These are phyloP conservation scores for Paulownia fortunei DNA, from an alignment of 257 asterid genomes.

Conservation along the genomic window DNA sequence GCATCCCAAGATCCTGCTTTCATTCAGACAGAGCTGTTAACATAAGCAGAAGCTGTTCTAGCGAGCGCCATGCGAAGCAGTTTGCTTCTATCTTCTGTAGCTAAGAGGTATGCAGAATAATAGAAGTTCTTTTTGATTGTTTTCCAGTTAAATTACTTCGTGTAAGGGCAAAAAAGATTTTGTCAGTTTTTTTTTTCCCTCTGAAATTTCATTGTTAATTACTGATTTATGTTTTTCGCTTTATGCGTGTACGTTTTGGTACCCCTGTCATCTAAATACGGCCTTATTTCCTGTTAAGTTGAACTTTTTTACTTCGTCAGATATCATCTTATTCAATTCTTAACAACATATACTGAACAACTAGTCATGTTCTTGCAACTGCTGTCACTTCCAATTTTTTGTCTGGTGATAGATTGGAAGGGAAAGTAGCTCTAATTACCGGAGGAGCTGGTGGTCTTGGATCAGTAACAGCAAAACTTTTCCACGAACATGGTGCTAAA, in stretches of 20 bases:
- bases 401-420: conserved; percentile 36
- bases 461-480: conserved; percentile 31
- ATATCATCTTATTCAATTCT: not conserved
- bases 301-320: not conserved
- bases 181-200: not conserved
- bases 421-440: conserved; percentile 49
- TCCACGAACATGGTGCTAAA: conserved; percentile 41
- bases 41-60: not conserved
- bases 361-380: not conserved
- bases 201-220: not conserved
- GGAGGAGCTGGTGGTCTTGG: conserved; percentile 49
- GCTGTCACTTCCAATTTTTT: not conserved
- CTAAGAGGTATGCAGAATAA: not conserved
- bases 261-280: not conserved
- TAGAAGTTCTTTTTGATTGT: not conserved
- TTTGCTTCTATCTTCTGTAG: not conserved
- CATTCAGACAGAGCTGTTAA: not conserved
- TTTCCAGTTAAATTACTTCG: not conserved
- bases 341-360: not conserved
- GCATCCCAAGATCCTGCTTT: not conserved
- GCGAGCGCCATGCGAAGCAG: not conserved
- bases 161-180: not conserved
- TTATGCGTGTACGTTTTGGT: not conserved
- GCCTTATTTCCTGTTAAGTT: not conserved
- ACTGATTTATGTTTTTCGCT: no score